Evolutionary conservation across 148 eudicot genomes (phyloP).

Genomic region (Arbutus unedo): DNA sequence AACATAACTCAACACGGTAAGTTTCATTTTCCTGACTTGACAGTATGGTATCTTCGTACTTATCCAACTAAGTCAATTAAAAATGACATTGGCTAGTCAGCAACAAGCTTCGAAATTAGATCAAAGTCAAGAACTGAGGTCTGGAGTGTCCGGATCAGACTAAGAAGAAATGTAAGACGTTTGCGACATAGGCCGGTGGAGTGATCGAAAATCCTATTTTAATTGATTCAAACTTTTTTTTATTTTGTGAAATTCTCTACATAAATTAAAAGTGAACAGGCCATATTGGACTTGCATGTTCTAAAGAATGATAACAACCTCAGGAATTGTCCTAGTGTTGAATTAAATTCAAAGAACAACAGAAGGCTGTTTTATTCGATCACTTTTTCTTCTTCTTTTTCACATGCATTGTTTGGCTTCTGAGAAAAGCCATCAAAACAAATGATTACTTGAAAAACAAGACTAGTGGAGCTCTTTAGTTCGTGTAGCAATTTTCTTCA

Average conservation of each 20-base stretch:
- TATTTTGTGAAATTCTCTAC: background rate
- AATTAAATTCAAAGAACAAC: background rate
- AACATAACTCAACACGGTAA: too few relatives aligned
- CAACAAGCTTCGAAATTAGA: too few relatives aligned
- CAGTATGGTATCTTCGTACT: too few relatives aligned
- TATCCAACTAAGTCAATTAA: too few relatives aligned
- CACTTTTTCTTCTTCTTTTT: background rate
- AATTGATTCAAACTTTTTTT: background rate
- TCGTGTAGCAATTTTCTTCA: too few relatives aligned
- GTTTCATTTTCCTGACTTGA: too few relatives aligned
- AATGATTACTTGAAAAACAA: background rate
- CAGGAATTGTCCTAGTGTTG: background rate
- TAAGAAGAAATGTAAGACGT: too few relatives aligned
- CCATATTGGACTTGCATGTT: background rate
- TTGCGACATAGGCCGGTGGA: too few relatives aligned
- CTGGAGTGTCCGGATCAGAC: too few relatives aligned
- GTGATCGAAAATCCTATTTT: background rate
- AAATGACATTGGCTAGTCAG: too few relatives aligned
- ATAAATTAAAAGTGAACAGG: background rate
- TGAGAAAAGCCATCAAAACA: conserved; percentile 8
- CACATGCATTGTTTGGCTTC: conserved; percentile 10
- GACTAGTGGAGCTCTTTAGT: too few relatives aligned
- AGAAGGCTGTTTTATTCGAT: conserved; percentile 9
- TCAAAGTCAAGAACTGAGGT: too few relatives aligned
- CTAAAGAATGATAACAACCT: background rate